Conservation (phyloP, 495 filamentous ascomycete species). For the Friedmanniomyces simplex region DNA sequence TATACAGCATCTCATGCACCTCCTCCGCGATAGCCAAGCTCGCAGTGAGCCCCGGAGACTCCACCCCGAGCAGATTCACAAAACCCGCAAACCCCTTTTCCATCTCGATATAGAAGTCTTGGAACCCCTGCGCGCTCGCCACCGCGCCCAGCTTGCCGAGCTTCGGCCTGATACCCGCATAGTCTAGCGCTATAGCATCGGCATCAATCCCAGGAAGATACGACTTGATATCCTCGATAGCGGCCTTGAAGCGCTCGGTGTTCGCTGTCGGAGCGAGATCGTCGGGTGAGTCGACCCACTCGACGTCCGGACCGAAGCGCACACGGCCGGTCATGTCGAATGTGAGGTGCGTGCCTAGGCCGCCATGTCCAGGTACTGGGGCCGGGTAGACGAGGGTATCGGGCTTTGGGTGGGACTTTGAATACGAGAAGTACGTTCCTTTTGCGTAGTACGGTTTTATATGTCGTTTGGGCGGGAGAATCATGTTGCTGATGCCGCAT, state of each 20-base stretch:
- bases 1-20: constrained; percentile 66
- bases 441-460: constrained; percentile 71
- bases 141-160: constrained; percentile 49
- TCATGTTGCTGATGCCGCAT: constrained; percentile 67
- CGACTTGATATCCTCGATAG: constrained; percentile 59
- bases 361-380: constrained; percentile 65
- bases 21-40: constrained; percentile 78
- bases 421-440: constrained; percentile 89
- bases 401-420: constrained; percentile 51
- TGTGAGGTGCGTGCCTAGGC: constrained; percentile 87
- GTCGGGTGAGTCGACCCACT: constrained; percentile 66
- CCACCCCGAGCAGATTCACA: constrained; percentile 86
- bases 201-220: constrained; percentile 68
- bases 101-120: constrained; percentile 74
- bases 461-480: constrained; percentile 52
- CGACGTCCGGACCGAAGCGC: constrained; percentile 90
- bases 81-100: constrained; percentile 80
- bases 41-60: constrained; percentile 89
- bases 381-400: constrained; percentile 78
- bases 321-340: constrained; percentile 78
- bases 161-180: constrained; percentile 87
- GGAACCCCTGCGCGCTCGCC: constrained; percentile 51
- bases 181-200: constrained; percentile 63
- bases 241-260: constrained; percentile 49
- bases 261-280: constrained; percentile 44